Base-by-base conservation (phyloP, 1,139 yeast species). In the Dujonia santamariae region DNA sequence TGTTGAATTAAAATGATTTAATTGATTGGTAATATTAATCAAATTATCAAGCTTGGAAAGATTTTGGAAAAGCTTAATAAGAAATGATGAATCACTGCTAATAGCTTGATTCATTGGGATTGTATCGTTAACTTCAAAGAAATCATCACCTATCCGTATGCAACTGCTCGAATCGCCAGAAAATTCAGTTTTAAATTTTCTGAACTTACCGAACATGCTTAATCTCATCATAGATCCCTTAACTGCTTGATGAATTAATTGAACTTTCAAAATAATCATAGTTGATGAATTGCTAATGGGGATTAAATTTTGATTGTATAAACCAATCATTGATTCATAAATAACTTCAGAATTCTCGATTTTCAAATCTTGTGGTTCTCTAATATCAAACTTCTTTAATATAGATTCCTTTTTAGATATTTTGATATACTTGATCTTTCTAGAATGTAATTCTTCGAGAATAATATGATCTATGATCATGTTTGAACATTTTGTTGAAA, bases 391-490 rank as follows among this genome's bases (percentile, higher is more conserved):
- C 30, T 45, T 42, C 25, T 6, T 20, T 18, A 29, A 21, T 14
- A 21, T 19, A 22, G 26, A 4, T 7, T 29, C 26, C 36, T 19
- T 47, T 43, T 34, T 37, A 46, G 54, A 29, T 28, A 48, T 44
- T 47, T 56, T 59, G 35, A 70, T 47, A 38, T 64, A 61, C 33
- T 54, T 53, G 35, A 76, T 63, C 1, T 63, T 60, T 40, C 65
- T 61, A 12, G 46, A 47, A 22, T 65, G 67, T 40, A 83, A 63
- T 39, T 84, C 87, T 44, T 77, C 81, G 13, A 78, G 63, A 5
- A 83, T 67, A 65, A 81, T 67, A 43, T 81, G 83, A 40, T 79
- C 76, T 34, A 81, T 70, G 34, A 83, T 72, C 58, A 70, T 72
- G 37, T 80, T 78, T 3, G 83, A 70, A 20, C 84, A 72, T 9